Evolutionary conservation across 2,329 filamentous ascomycete genomes (phyloP).

Genomic region (Xylaria sp.): DNA sequence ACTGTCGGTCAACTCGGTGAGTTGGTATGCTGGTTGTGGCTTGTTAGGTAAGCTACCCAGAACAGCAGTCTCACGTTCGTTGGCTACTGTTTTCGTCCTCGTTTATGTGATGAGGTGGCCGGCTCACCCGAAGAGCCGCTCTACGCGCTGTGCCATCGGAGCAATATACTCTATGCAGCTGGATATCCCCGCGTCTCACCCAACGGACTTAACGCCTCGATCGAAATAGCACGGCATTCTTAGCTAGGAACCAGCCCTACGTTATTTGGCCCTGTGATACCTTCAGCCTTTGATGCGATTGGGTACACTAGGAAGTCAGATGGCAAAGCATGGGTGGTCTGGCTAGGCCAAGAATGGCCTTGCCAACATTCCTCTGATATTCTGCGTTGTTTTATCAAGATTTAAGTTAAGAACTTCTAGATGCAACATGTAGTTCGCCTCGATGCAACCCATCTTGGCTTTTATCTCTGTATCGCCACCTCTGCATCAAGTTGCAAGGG

Average conservation of each 20-base stretch:
- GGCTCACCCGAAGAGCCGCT: not conserved
- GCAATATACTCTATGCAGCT: not conserved
- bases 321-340: not conserved
- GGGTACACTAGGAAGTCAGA: constrained; percentile 9
- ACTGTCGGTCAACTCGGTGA: constrained; percentile 18
- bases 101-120: not conserved
- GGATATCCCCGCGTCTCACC: constrained; percentile 8
- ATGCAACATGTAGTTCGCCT: not conserved
- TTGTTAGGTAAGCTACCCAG: constrained; percentile 17
- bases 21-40: not conserved
- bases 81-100: not conserved
- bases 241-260: constrained; percentile 11
- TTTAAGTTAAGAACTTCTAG: not conserved
- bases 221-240: constrained; percentile 1
- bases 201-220: constrained; percentile 10
- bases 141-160: constrained; percentile 12
- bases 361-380: not conserved
- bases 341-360: not conserved
- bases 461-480: constrained; percentile 6
- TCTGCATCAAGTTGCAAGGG: constrained; percentile 22
- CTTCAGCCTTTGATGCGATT: constrained; percentile 20
- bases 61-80: not conserved
- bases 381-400: not conserved
- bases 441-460: constrained; percentile 9
- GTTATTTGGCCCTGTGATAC: constrained; percentile 19